phyloP scores from a whole-genome alignment of 768 basidiomycete genomes.

The Boletus pseudo-olivaceus region DNA sequence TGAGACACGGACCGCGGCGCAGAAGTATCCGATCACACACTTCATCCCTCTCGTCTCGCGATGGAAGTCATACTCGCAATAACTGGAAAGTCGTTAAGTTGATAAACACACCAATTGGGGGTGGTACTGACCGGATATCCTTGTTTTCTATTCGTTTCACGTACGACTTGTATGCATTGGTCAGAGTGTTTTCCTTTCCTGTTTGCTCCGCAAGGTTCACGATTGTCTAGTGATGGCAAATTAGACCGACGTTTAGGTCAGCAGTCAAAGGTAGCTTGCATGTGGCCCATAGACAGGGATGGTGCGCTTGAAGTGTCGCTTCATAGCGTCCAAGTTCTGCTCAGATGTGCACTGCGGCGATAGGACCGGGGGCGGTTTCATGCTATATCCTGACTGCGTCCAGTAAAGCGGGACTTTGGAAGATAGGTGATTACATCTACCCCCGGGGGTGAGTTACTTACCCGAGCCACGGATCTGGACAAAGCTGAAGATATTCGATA shows the following conservation, averaged over 20 bases:
- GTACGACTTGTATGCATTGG: slow-evolving; percentile 71
- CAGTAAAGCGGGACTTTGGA: slow-evolving; percentile 83
- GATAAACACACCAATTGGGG: background rate
- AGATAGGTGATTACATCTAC: background rate
- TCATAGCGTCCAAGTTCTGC: slow-evolving; percentile 68
- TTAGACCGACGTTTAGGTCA: slow-evolving; percentile 4
- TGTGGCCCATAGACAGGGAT: slow-evolving; percentile 73
- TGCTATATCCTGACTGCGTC: slow-evolving; percentile 81
- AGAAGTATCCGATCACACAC: slow-evolving; percentile 38
- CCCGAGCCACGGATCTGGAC: slow-evolving; percentile 92
- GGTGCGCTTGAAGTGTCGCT: slow-evolving; percentile 68
- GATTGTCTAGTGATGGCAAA: slow-evolving; percentile 48
- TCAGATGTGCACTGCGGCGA: slow-evolving; percentile 67
- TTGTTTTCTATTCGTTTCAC: slow-evolving; percentile 53
- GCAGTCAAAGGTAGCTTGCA: slow-evolving; percentile 39
- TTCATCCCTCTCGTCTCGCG: slow-evolving; percentile 93
- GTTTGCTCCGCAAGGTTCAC: slow-evolving; percentile 89
- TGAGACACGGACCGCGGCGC: background rate
- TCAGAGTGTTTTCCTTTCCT: slow-evolving; percentile 83
- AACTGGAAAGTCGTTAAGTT: slow-evolving; percentile 39
- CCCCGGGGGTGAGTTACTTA: slow-evolving; percentile 25
- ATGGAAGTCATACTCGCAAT: slow-evolving; percentile 90
- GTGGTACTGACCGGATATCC: slow-evolving; percentile 50
- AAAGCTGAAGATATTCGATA: slow-evolving; percentile 79
- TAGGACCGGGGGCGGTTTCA: slow-evolving; percentile 85